Base-by-base conservation (phyloP, 331 rosid genomes). In the Acacia pycnantha region DNA sequence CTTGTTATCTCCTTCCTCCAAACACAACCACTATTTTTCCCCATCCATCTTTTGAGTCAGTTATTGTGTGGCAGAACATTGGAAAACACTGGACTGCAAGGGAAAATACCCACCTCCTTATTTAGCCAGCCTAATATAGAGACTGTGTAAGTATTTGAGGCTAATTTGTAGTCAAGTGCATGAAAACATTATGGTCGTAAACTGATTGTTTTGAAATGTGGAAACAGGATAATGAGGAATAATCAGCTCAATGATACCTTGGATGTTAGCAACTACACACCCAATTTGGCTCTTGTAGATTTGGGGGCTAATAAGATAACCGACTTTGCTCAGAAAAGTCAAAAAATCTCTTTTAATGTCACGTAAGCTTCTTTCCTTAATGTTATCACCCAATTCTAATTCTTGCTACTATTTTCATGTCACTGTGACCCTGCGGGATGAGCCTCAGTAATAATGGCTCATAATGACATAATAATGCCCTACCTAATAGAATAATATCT, bases 91-190 rank as follows among this genome's bases (percentile, higher is more conserved):
- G 4, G 24, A 8, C 72, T 85, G 40, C 71, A 46, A 73, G 92
- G 92, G 56, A 4, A 56, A 66, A 56, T 87, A 50, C 92, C 90
- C 22, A 50, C 13, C 33, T 53, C 83, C 64, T 56, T 87, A 44
- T 87, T 89, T 83, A 74, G 41, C 80, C 84, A 79, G 77, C 47
- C 78, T 61, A 83, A 29, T 58, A 66, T 89, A 47, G 82, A 85
- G 75, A 59, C 81, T 2, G 83, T 87, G 92, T 89, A 72, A 89
- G 92, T 87, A 65, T 27, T 72, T 5, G 40, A 5, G 18, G 54
- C n/a, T 44, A 71, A 47, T n/a, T 27, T 27, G 14, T 47, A 61
- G 3, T 29, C 3, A 6, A 50, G 56, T 19, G 7, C 29, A 71
- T 26, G 43, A 59, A 46, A 18, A 13, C 43, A 46, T n/a, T 50